phyloP scores from a whole-genome alignment of 129 eudicot genomes.

The Lactuca sativa region DNA sequence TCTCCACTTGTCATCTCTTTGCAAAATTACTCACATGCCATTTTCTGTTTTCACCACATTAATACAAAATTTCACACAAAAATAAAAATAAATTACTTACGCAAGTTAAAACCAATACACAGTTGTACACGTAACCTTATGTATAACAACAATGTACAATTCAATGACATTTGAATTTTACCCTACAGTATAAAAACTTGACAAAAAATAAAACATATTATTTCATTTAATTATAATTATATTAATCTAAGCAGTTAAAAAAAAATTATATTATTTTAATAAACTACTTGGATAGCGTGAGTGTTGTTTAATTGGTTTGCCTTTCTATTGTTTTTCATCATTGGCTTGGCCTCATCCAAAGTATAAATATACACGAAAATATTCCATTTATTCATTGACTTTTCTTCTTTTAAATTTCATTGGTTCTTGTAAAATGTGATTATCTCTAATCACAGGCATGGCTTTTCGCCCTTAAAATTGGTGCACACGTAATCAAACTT shows the following conservation, averaged over 20 bases:
- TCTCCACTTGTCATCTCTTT: conserved; percentile 31
- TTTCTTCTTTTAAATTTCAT: conserved; percentile 22
- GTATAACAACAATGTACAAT: too few relatives aligned
- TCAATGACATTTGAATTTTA: too few relatives aligned
- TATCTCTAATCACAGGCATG: conserved; percentile 38
- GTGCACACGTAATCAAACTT: conserved; percentile 34
- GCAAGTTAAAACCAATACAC: too few relatives aligned
- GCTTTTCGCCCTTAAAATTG: conserved; percentile 29
- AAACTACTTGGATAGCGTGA: conserved; percentile 27
- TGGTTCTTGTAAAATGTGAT: conserved; percentile 42
- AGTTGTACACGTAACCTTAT: too few relatives aligned
- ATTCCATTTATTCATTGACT: conserved; percentile 36
- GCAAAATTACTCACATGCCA: conserved; percentile 18
- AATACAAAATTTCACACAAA: too few relatives aligned
- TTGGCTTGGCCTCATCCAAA: conserved; percentile 28
- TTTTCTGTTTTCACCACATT: neutral
- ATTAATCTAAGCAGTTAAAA: neutral
- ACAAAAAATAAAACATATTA: neutral
- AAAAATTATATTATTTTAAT: too few relatives aligned
- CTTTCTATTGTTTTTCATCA: conserved; percentile 30
- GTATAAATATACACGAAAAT: conserved; percentile 21
- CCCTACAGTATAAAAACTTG: neutral
- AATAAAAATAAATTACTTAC: too few relatives aligned
- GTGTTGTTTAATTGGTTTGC: conserved; percentile 26
- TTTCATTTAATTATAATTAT: neutral